Evolutionary conservation across 805 yeast species (phyloP).

Genomic region (Myxozyma monticola): DNA sequence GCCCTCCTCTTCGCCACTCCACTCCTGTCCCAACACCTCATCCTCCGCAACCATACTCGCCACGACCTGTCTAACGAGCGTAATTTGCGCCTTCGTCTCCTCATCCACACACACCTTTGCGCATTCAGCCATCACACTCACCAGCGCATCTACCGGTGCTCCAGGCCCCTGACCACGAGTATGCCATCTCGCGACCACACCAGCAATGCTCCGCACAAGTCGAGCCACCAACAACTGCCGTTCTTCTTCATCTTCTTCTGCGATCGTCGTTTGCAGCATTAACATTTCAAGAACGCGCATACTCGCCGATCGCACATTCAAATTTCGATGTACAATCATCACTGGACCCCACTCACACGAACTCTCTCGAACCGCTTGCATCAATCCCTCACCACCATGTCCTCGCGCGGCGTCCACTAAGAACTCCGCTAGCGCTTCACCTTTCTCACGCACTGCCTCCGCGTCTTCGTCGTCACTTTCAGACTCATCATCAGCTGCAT

Average conservation of each 20-base stretch:
- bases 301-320: conserved; percentile 9
- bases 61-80: too few species aligned
- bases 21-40: too few species aligned
- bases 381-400: conserved; percentile 5
- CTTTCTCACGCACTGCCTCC: not conserved
- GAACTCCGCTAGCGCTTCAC: conserved; percentile 11
- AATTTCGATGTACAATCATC: conserved; percentile 17
- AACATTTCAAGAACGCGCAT: not conserved
- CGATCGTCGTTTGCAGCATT: not conserved
- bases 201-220: not conserved
- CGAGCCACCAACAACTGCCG: not conserved
- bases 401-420: conserved; percentile 1
- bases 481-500: not conserved
- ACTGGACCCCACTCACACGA: conserved; percentile 18
- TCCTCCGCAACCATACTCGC: too few species aligned
- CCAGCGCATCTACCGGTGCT: not conserved
- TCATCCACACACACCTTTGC: not conserved
- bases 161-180: not conserved
- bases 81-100: too few species aligned
- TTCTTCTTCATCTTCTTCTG: not conserved
- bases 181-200: not conserved
- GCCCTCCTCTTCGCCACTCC: not conserved
- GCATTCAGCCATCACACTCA: not conserved
- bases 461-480: conserved; percentile 1
- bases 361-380: not conserved